Percentiles rank a stretch among this genome's conserved stretches.
Conservation (phyloP, 169 alveolate species). For the Babesia caballi region DNA sequence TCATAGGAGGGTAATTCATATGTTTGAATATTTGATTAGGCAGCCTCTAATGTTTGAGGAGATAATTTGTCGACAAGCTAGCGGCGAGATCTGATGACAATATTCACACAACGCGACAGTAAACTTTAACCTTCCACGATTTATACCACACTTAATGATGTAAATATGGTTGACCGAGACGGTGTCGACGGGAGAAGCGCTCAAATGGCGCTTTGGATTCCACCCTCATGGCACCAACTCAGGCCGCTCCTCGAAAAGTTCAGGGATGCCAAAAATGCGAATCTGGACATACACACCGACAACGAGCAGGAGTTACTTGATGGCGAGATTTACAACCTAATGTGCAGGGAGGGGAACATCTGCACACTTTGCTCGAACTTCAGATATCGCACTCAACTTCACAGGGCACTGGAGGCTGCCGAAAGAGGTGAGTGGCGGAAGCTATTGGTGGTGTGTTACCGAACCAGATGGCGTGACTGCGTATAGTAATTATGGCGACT, state of each 20-base stretch:
- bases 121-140: background rate
- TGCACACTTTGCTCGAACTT: conserved; percentile 35
- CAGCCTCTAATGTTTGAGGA: too few species aligned
- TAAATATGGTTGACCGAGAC: too few species aligned
- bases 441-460: background rate
- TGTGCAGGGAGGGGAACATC: conserved; percentile 28
- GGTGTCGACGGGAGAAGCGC: background rate
- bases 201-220: conserved; percentile 14
- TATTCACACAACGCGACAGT: too few species aligned
- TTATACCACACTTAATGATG: too few species aligned
- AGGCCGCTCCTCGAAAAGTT: conserved; percentile 5
- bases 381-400: conserved; percentile 43
- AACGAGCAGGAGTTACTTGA: conserved; percentile 13
- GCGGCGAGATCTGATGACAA: too few species aligned
- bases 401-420: conserved; percentile 2
- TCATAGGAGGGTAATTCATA: too few species aligned
- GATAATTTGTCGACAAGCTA: too few species aligned
- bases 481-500: background rate
- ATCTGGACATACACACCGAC: background rate
- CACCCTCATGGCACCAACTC: conserved; percentile 13
- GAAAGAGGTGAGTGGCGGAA: conserved; percentile 1
- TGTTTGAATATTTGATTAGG: too few species aligned
- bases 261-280: background rate
- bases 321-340: conserved; percentile 8
- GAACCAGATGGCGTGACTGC: background rate